A percentile compares a stretch with the other conserved stretches of the same genome.
phyloP scores from a whole-genome alignment of 2,329 filamentous ascomycete species.

The Fusarium foetens region DNA sequence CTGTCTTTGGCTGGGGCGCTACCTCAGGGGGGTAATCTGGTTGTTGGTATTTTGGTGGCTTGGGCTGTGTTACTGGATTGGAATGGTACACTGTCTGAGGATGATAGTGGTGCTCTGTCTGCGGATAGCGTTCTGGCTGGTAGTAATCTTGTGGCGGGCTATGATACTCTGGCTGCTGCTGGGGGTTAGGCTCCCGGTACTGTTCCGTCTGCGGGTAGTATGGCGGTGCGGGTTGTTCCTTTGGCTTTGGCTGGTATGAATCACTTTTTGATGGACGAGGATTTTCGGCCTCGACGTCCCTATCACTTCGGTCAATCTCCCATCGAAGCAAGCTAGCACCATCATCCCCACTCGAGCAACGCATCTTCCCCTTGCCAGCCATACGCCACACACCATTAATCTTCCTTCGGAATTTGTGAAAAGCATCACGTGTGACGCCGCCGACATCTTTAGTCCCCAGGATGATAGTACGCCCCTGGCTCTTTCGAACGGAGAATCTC shows the following conservation, averaged over 20 bases:
- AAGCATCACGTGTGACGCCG: rapidly evolving
- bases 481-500: not conserved
- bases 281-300: not conserved
- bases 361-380: not conserved
- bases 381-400: not conserved
- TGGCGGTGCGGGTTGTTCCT: not conserved
- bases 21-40: not conserved
- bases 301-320: not conserved
- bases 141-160: no score
- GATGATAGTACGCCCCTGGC: rapidly evolving
- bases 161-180: no score
- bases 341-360: not conserved
- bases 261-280: no score
- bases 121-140: no score
- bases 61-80: no score
- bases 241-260: no score
- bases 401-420: not conserved
- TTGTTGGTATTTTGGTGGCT: no score
- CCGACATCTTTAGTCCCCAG: not conserved
- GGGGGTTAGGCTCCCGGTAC: no score
- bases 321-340: not conserved
- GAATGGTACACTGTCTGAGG: no score
- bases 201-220: no score
- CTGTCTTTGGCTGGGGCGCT: not conserved
- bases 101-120: no score